phyloP scores from a whole-genome alignment of 208 protist species.

The Leishmania guyanensis region DNA sequence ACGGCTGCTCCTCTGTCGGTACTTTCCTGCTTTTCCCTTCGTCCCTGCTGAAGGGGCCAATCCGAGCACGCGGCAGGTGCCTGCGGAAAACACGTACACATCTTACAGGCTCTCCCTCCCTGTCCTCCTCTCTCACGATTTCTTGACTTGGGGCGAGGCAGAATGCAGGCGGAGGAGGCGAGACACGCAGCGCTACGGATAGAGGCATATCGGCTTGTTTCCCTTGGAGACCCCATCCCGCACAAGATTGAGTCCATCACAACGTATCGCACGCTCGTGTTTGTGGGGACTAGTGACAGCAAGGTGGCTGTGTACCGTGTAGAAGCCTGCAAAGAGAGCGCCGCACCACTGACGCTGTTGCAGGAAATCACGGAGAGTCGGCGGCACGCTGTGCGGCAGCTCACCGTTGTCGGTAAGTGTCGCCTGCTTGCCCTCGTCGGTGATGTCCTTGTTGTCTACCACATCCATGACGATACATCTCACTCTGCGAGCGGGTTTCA shows the following conservation, averaged over 20 bases:
- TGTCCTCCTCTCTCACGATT: neutral
- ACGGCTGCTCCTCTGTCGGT: neutral
- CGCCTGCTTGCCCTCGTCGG: conserved; percentile 36
- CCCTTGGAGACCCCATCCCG: conserved; percentile 25
- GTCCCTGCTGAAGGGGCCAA: neutral
- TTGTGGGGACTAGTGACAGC: conserved; percentile 65
- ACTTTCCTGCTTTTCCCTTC: neutral
- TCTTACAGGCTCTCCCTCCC: neutral
- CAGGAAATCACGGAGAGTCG: conserved; percentile 18
- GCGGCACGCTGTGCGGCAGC: conserved; percentile 38
- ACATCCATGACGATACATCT: conserved; percentile 5
- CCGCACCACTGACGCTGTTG: conserved; percentile 15
- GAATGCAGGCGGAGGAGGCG: conserved; percentile 14
- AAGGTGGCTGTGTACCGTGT: conserved; percentile 55
- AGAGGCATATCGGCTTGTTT: conserved; percentile 23
- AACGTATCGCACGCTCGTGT: conserved; percentile 39
- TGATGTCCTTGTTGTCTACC: conserved; percentile 25
- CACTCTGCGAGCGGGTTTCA: neutral
- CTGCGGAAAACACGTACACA: neutral
- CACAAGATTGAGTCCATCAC: conserved; percentile 52
- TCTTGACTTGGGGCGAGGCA: neutral
- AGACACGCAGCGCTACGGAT: neutral
- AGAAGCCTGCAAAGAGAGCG: neutral
- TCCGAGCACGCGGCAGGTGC: neutral
- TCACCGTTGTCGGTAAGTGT: conserved; percentile 39